Evolutionary conservation across 2,329 filamentous ascomycete genomes (phyloP).

Genomic region (Akanthomyces uredinophilus): DNA sequence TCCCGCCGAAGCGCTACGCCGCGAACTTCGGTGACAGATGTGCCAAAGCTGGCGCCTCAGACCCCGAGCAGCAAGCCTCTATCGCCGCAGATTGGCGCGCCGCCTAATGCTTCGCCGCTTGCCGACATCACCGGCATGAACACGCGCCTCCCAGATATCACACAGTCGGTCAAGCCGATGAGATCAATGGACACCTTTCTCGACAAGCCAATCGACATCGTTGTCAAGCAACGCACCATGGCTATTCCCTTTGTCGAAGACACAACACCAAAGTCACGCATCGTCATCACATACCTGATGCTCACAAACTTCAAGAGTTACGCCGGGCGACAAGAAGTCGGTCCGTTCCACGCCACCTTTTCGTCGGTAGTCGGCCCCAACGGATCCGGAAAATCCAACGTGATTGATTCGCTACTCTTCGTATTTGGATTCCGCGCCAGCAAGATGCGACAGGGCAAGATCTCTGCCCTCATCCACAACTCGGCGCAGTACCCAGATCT

Average conservation of each 20-base stretch:
- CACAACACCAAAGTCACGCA: conserved; percentile 72
- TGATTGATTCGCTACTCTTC: conserved; percentile 95
- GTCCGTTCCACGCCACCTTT: conserved; percentile 94
- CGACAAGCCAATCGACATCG: conserved; percentile 90
- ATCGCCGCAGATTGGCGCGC: conserved; percentile 50
- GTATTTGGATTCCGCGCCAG: conserved; percentile 99
- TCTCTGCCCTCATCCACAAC: conserved; percentile 96
- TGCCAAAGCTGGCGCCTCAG: conserved; percentile 35
- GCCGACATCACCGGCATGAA: conserved; percentile 72
- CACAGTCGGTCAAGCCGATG: conserved; percentile 59
- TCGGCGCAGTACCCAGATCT: conserved; percentile 81
- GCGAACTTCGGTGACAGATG: conserved; percentile 34
- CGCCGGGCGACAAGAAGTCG: conserved; percentile 88
- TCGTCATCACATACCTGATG: conserved; percentile 87
- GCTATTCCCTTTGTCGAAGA: conserved; percentile 66
- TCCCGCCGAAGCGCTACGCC: conserved; percentile 28
- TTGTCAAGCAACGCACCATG: conserved; percentile 76
- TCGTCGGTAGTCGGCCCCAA: conserved; percentile 97
- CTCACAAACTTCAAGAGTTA: conserved; percentile 99
- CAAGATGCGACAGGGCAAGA: conserved; percentile 99
- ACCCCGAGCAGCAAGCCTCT: conserved; percentile 50
- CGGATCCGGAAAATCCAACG: conserved; percentile 96
- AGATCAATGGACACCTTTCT: conserved; percentile 71
- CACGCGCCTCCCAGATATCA: conserved; percentile 25
- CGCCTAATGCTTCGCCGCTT: conserved; percentile 53